These are phyloP conservation scores for Terana coerulea DNA, from an alignment of 768 basidiomycete genomes.

Conservation along the genomic window DNA sequence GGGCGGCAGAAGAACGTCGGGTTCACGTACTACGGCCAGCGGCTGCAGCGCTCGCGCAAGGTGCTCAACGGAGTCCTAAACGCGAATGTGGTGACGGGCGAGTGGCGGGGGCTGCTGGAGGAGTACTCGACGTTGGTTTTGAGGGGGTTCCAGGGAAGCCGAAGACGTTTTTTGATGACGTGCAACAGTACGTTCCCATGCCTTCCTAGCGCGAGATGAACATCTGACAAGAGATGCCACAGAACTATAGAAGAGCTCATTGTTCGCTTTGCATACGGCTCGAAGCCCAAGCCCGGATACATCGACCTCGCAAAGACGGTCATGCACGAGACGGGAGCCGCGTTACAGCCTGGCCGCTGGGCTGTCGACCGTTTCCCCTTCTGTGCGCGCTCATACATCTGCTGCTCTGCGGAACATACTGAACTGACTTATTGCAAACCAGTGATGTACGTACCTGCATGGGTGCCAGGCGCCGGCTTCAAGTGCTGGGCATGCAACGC, in stretches of 20 bases:
- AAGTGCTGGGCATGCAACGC: conserved; percentile 13
- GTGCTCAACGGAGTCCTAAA: conserved; percentile 9
- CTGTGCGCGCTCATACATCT: too few relatives aligned
- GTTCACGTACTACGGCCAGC: conserved; percentile 15
- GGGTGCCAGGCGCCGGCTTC: conserved; percentile 19
- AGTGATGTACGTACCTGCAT: conserved; percentile 10
- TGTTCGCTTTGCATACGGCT: conserved; percentile 33
- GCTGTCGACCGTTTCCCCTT: conserved; percentile 37
- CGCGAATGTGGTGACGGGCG: neutral
- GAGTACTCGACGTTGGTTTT: neutral
- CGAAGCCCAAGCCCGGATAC: conserved; percentile 35
- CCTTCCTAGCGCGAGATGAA: too few relatives aligned
- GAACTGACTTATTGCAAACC: too few relatives aligned
- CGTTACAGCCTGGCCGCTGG: conserved; percentile 36
- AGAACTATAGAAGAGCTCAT: conserved; percentile 26
- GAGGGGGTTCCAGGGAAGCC: neutral
- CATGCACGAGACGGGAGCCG: conserved; percentile 24
- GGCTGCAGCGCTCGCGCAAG: conserved; percentile 11
- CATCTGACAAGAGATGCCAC: neutral
- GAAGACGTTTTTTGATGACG: neutral
- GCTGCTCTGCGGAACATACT: too few relatives aligned
- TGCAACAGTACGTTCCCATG: neutral
- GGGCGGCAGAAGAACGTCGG: conserved; percentile 18
- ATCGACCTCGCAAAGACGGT: conserved; percentile 36
- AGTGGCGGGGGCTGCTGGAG: neutral